Evolutionary conservation across 1,284 basidiomycete genomes (phyloP), one percentile per base, ranked within the genome.

Genomic region (Bjerkandera adusta): DNA sequence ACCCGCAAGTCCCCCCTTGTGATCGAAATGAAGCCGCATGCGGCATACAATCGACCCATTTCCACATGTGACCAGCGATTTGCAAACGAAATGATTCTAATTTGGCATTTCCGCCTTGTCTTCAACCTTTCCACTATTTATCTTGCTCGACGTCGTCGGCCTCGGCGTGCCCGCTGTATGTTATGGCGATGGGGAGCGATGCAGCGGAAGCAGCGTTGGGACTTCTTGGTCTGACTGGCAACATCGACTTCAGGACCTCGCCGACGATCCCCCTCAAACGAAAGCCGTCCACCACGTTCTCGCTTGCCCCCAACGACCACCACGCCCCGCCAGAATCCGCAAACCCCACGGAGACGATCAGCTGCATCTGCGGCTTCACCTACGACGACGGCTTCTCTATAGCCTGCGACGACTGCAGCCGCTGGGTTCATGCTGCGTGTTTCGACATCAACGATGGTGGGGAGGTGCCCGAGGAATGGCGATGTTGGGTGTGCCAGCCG

Each of bases 311-410:
- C 40, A 53, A 58, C 38, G 45, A 48, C 40, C 36, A 27, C 3
- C 34, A n/a, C n/a, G n/a, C n/a, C n/a, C n/a, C n/a, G n/a, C n/a
- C 36, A 12, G 24, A 33, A 12, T 25, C 24, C 2, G 20, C 42
- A 12, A 40, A 43, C 25, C 51, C 51, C 59, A 62, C 65, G 3
- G 73, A 73, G 52, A 58, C 71, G 39, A 83, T 86, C 47, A 68
- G 71, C 37, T 92, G 91, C 61, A 87, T 91, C 43, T 92, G 90
- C 59, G 81, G 79, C 4, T 73, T 72, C 52, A 70, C 79, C 35
- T 78, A 85, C 57, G 94, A 95, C 68, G 92, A 95, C 63, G 93
- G 93, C 13, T 94, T 92, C 68, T 90, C 87, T 13, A 92, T 97
- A 49, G 91, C 90, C 21, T 97, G 94, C 67, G 95, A 97, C 64